These are phyloP conservation scores for Lepidium campestre DNA, from an alignment of 441 rosid genomes.

Conservation along the genomic window DNA sequence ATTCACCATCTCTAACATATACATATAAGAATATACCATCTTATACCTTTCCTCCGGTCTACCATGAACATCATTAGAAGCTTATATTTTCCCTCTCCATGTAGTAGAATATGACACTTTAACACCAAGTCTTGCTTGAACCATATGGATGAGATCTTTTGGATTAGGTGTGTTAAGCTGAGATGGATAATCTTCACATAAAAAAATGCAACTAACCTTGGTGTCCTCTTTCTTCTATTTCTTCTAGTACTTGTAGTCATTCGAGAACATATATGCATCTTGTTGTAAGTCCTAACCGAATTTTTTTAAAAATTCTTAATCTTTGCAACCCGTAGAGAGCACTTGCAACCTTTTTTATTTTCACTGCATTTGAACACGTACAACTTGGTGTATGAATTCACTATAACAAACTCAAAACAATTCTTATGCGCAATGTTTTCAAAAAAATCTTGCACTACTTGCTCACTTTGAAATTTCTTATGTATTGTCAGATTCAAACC, in stretches of 20 bases:
- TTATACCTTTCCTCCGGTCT: no score
- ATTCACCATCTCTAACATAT: no score
- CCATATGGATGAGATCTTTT: background rate
- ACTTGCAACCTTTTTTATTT: background rate
- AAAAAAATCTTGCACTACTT: background rate
- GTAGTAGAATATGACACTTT: background rate
- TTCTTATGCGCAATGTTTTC: background rate
- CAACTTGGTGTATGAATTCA: background rate
- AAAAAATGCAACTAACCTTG: background rate
- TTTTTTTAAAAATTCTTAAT: background rate
- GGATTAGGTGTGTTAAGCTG: background rate
- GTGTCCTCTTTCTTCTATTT: background rate
- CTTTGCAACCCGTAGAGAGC: background rate
- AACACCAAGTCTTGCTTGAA: background rate
- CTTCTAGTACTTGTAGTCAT: background rate
- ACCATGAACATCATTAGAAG: background rate
- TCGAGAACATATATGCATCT: background rate
- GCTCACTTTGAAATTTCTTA: background rate
- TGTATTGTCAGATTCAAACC: background rate
- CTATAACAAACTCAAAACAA: background rate
- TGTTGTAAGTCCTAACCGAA: background rate
- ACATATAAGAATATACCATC: no score
- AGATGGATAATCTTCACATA: background rate
- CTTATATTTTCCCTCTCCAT: background rate
- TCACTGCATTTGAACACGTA: background rate